A percentile compares a stretch with the other conserved stretches of the same genome.
phyloP scores from a whole-genome alignment of 78 protist genomes.

The Dictyostelium brefeldianum region DNA sequence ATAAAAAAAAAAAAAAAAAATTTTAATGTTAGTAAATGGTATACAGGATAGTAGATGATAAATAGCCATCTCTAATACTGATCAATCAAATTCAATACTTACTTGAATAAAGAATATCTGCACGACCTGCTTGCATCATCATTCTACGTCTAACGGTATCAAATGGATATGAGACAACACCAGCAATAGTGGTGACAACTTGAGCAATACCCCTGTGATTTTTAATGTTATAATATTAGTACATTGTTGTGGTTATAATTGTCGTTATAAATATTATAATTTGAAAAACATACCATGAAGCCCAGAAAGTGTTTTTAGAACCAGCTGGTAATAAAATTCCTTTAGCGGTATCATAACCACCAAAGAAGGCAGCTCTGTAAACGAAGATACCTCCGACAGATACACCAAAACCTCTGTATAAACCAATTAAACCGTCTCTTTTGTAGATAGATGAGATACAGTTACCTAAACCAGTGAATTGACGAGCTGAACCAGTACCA shows the following conservation, averaged over 20 bases:
- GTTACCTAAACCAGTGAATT: conserved; percentile 97
- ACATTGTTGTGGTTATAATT: not conserved
- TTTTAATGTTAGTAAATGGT: not conserved
- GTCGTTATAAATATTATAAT: no score
- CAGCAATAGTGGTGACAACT: conserved; percentile 91
- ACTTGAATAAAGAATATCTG: conserved; percentile 85
- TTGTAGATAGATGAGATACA: conserved; percentile 90
- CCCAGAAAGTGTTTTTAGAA: conserved; percentile 73
- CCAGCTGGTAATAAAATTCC: conserved; percentile 52
- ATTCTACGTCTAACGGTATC: conserved; percentile 96
- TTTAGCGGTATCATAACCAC: conserved; percentile 94
- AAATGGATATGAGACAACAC: conserved; percentile 96
- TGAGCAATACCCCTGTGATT: conserved; percentile 40
- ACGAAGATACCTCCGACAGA: conserved; percentile 96
- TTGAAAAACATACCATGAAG: conserved; percentile 23
- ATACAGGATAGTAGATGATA: not conserved
- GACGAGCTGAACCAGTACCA: conserved; percentile 89
- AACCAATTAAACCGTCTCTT: conserved; percentile 92
- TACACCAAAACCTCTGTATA: conserved; percentile 97
- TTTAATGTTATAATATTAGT: not conserved
- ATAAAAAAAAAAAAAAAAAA: not conserved
- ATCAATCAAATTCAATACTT: not conserved
- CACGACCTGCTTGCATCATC: conserved; percentile 94
- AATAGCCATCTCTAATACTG: not conserved
- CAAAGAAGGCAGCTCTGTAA: conserved; percentile 98